Evolutionary conservation across 345 rosid genomes (phyloP).

Genomic region (Mercurialis annua): DNA sequence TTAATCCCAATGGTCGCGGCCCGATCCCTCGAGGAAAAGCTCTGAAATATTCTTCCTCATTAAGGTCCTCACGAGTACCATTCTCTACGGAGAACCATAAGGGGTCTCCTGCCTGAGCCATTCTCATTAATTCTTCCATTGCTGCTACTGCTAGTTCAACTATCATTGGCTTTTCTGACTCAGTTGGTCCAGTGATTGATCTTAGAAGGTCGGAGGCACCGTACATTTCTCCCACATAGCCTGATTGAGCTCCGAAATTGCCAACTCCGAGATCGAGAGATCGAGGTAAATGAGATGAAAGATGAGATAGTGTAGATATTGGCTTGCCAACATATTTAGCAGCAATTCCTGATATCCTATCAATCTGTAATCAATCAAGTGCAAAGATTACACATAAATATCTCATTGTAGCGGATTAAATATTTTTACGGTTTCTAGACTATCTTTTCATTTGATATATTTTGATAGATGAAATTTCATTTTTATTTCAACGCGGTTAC

Average conservation of each 20-base stretch:
- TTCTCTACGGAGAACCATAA: constrained; percentile 61
- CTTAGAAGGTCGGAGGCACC: constrained; percentile 59
- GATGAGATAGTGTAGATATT: constrained; percentile 42
- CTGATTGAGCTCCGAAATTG: constrained; percentile 51
- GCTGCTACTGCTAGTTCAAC: constrained; percentile 92
- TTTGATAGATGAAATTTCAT: no score
- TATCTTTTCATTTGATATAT: no score
- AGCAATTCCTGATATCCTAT: constrained; percentile 78
- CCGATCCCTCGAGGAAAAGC: constrained; percentile 84
- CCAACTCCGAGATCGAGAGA: constrained; percentile 51
- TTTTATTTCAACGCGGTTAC: no score
- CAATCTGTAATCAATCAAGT: constrained; percentile 44
- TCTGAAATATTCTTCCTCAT: constrained; percentile 76
- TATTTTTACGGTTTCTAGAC: no score
- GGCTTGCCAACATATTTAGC: constrained; percentile 86
- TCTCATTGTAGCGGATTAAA: no score
- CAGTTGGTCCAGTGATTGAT: constrained; percentile 56
- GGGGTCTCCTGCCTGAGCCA: constrained; percentile 76
- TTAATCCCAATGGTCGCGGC: constrained; percentile 66
- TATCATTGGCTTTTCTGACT: constrained; percentile 84
- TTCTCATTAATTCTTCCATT: constrained; percentile 87
- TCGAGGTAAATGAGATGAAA: constrained; percentile 48
- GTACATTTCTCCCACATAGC: constrained; percentile 70
- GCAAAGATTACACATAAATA: not conserved
- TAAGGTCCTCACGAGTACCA: constrained; percentile 42